Evolutionary conservation across 148 eudicot species (phyloP).

Genomic region (Amaranthus hypochondriacus): DNA sequence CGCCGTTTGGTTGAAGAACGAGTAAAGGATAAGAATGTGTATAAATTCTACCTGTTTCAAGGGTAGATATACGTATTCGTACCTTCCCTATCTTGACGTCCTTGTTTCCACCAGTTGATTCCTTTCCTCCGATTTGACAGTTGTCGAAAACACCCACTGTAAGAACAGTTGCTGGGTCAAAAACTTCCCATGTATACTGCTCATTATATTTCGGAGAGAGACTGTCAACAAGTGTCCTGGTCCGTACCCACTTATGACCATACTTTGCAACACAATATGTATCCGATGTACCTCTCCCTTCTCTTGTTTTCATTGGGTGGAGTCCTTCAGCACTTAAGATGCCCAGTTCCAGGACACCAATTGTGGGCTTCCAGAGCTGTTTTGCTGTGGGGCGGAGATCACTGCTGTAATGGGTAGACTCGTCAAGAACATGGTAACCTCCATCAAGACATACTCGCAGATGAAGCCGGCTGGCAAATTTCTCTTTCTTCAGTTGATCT

Average conservation of each 20-base stretch:
- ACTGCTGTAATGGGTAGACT: conserved; percentile 88
- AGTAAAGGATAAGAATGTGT: conserved; percentile 89
- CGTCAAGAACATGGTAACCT: conserved; percentile 97
- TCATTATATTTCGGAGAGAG: conserved; percentile 81
- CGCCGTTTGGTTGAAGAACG: conserved; percentile 78
- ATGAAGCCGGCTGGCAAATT: conserved; percentile 76
- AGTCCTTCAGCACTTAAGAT: conserved; percentile 74
- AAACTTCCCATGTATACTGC: conserved; percentile 99
- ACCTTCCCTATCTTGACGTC: conserved; percentile 90
- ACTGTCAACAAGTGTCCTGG: conserved; percentile 82
- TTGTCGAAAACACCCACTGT: conserved; percentile 91
- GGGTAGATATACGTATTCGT: conserved; percentile 81
- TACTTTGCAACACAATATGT: conserved; percentile 97
- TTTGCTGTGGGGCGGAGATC: conserved; percentile 95
- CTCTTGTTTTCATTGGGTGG: conserved; percentile 93
- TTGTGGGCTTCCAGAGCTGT: conserved; percentile 85
- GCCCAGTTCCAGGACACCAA: conserved; percentile 88
- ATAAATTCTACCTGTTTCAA: conserved; percentile 85
- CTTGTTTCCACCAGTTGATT: conserved; percentile 48
- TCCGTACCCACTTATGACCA: conserved; percentile 90
- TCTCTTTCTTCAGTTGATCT: conserved; percentile 83
- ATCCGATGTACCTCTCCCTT: conserved; percentile 82
- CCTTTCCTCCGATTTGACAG: conserved; percentile 76
- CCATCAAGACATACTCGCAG: conserved; percentile 91
- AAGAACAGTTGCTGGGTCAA: conserved; percentile 87